Base-by-base conservation (phyloP, 768 basidiomycete genomes). In the Candolleomyces efflorescens region DNA sequence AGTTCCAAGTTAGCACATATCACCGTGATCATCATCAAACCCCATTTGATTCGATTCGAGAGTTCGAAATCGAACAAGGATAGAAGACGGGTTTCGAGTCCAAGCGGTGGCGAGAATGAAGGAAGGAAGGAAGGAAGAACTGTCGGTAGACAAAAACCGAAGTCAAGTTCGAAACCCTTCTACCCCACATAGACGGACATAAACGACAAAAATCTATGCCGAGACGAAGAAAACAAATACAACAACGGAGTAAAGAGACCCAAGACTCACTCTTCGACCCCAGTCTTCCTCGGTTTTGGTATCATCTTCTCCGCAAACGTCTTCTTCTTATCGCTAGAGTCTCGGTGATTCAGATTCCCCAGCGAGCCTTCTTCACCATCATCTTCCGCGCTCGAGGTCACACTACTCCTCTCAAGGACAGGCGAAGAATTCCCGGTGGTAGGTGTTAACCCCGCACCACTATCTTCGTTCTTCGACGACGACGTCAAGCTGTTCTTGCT, bases 281-380 rank as follows among this genome's bases (percentile, higher is more conserved):
- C 80, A 3, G 88, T 88, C 65, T 84, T 84, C 54, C 78, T 73
- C 18, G 86, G 78, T 62, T 83, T 87, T 13, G 87, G 83, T n/a
- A 85, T 67, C 57, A 86, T 65, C 66, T 78, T 79, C 69, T 90
- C 87, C 2, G 85, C 85, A 5, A 89, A 74, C 2, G 87, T 72
- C 51, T 68, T 71, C 53, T 73, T 66, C 52, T 69, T 64, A 52
- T 73, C 68, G 10, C 32, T 32, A 32, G 57, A 59, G 48, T 62
- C 65, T 52, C 70, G 68, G 54, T 68, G 52, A 20, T 66, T 67
- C 51, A 64, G 60, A 17, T 32, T 32, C 32, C 59, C 61, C 44
- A 65, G 46, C n/a, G 67, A 63, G 58, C 65, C 59, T 37, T 59
- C 61, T 51, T 60, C 59, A 32, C 32, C 32, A 32, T 32, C 32